Percentiles rank a stretch among this genome's conserved stretches.
phyloP scores from a whole-genome alignment of 345 rosid genomes.

The Melastoma malabathricum region DNA sequence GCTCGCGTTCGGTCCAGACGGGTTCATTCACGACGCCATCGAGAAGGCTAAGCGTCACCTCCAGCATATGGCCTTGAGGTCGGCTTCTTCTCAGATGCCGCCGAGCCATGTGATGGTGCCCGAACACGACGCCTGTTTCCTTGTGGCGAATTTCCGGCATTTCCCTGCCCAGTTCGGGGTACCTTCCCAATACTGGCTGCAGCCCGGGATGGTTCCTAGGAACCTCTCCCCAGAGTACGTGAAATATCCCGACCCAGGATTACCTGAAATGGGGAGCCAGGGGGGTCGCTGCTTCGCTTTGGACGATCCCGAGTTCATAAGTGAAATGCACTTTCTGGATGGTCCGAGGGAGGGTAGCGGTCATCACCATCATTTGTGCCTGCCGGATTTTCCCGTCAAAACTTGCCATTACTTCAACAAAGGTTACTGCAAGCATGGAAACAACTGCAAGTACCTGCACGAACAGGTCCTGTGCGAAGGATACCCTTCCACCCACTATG shows the following conservation, averaged over 20 bases:
- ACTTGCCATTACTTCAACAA: slow-evolving; percentile 49
- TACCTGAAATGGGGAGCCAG: too few species aligned
- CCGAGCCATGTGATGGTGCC: slow-evolving; percentile 16
- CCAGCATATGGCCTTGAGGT: slow-evolving; percentile 18
- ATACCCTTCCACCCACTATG: slow-evolving; percentile 17
- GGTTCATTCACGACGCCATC: slow-evolving; percentile 26
- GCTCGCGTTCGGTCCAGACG: slow-evolving; percentile 33
- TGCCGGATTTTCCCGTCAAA: slow-evolving; percentile 27
- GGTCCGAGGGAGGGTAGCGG: slow-evolving; percentile 13
- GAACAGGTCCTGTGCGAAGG: slow-evolving; percentile 20
- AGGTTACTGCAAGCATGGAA: slow-evolving; percentile 58
- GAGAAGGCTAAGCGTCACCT: slow-evolving; percentile 31
- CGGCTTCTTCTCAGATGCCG: slow-evolving; percentile 17
- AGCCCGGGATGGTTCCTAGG: too few species aligned
- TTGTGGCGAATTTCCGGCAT: slow-evolving; percentile 11
- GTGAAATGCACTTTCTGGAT: slow-evolving; percentile 21
- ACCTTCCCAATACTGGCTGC: too few species aligned
- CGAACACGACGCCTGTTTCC: slow-evolving; percentile 12
- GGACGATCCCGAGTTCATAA: slow-evolving; percentile 17
- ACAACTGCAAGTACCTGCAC: slow-evolving; percentile 45
- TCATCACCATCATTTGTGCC: slow-evolving; percentile 11
- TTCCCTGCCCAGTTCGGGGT: slow-evolving; percentile 1
- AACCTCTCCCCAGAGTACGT: too few species aligned
- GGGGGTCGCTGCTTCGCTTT: not conserved
- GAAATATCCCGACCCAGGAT: too few species aligned